Conservation (phyloP, 2,329 filamentous ascomycete genomes). For the Aspergillus transmontanensis region DNA sequence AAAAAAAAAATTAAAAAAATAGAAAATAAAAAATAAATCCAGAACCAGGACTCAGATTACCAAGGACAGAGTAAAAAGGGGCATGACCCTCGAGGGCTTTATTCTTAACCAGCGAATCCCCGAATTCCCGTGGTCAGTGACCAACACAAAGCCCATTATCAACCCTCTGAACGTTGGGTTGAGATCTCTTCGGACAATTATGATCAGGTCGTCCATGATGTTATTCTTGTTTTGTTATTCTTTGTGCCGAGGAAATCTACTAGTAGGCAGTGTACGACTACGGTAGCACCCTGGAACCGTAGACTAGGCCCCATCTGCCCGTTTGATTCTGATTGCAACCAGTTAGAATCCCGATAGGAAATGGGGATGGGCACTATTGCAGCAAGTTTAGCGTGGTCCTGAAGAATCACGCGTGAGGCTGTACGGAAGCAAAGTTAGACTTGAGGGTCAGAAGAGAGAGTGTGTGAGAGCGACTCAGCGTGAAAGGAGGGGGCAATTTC, state of each 20-base stretch:
- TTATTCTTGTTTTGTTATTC: neutral
- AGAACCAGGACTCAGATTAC: slow-evolving; percentile 3
- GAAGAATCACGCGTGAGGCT: slow-evolving; percentile 5
- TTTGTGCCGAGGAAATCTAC: neutral
- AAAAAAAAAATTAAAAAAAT: neutral
- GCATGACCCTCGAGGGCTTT: neutral
- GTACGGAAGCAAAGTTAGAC: neutral
- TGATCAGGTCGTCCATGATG: neutral
- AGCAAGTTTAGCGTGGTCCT: slow-evolving; percentile 1
- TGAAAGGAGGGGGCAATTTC: neutral
- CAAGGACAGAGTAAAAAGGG: neutral
- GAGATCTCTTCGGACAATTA: neutral
- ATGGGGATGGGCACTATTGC: neutral
- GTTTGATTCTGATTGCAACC: slow-evolving; percentile 1
- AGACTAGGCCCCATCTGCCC: neutral
- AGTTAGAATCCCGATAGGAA: neutral
- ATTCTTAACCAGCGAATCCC: neutral
- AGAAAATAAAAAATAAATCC: neutral
- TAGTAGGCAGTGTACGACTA: neutral
- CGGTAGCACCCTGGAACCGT: neutral
- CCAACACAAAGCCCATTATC: neutral
- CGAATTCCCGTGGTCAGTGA: neutral
- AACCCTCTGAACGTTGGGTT: neutral
- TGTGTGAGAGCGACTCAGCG: too few species aligned
- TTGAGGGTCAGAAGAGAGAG: neutral